Base-by-base conservation (phyloP, 2,329 filamentous ascomycete genomes). In the Penicillium psychrosexuale region DNA sequence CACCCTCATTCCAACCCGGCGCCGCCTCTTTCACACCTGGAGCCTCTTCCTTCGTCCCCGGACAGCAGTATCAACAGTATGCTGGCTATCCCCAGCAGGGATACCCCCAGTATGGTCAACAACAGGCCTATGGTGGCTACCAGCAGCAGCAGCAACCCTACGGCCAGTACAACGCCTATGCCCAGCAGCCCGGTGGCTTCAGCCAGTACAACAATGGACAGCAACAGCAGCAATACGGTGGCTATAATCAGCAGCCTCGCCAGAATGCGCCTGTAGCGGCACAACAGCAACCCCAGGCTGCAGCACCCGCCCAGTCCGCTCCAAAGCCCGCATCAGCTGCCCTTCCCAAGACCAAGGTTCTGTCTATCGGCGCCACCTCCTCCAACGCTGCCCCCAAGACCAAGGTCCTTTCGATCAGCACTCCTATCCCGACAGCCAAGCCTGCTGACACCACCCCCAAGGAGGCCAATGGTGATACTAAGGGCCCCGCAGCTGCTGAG, bases 351-450 rank as follows among this genome's bases (percentile, higher is more conserved):
- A 76, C 82, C 40, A 86, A 86, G 73, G 82, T 84, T 4, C 72
- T 86, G 31, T 84, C 82, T 17, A 82, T 86, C 46, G 81, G 82
- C 34, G 82, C 83, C 40, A 73, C 78, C 27, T 68, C 60, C 47
- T 67, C 69, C 19, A 52, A 72, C 22, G 64, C 76, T 36, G 71
- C 79, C 12, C 80, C 82, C 30, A 85, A 86, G 70, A 80, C 87
- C 33, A 92, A 92, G 74, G 88, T 93, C n/a, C 79, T 92, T 28
- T 88, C 88, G 43, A 87, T 96, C 53, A 88, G 89, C 42, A 81
- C 77, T 17, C 69, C 76, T 15, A 63, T 70, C 9, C 60, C 71
- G 13, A 61, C 75, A 17, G 70, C 76, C 36, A 69, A 76, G 31
- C 62, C 78, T 24, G 75, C 82, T 1, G 73, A 77, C 8, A 75